A percentile compares a stretch with the other conserved stretches of the same genome.
Evolutionary conservation across 352 stramenopile species (phyloP).

Genomic region (Phytophthora syringae): DNA sequence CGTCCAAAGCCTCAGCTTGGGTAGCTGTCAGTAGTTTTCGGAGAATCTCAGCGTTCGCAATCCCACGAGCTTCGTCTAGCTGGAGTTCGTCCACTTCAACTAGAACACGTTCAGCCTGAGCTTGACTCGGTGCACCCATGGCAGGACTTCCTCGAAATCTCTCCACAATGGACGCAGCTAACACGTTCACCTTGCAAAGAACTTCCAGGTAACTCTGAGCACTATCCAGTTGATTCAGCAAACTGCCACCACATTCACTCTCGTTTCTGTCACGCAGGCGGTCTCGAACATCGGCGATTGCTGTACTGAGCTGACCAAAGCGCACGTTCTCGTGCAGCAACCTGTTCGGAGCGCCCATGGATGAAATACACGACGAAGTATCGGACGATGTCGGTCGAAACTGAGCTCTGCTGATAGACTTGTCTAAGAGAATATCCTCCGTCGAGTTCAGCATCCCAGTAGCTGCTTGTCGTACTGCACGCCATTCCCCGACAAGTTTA

Average conservation of each 20-base stretch:
- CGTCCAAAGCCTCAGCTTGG: constrained; percentile 29
- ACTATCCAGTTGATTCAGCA: constrained; percentile 21
- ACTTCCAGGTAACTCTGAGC: constrained; percentile 36
- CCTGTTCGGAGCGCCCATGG: constrained; percentile 26
- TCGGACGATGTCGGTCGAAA: constrained; percentile 6
- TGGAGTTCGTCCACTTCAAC: constrained; percentile 35
- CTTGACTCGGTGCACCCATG: constrained; percentile 28
- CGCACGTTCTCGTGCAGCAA: constrained; percentile 32
- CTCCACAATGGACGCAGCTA: constrained; percentile 29
- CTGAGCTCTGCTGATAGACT: constrained; percentile 15
- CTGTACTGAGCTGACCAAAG: constrained; percentile 20
- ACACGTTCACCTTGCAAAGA: constrained; percentile 38
- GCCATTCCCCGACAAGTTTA: constrained; percentile 38
- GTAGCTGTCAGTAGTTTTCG: constrained; percentile 42
- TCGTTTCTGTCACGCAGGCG: constrained; percentile 28
- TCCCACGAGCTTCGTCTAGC: constrained; percentile 11
- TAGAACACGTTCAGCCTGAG: constrained; percentile 41
- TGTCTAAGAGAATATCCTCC: constrained; percentile 27
- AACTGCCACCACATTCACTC: constrained; percentile 12
- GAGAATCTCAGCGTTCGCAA: constrained; percentile 53
- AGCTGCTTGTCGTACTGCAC: constrained; percentile 22
- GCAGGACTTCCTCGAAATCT: constrained; percentile 12
- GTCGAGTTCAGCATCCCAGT: constrained; percentile 31
- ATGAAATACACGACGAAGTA: constrained; percentile 15
- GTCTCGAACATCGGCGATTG: constrained; percentile 13